Conservation (phyloP, 2,329 filamentous ascomycete genomes). For the Diaporthe destruens region DNA sequence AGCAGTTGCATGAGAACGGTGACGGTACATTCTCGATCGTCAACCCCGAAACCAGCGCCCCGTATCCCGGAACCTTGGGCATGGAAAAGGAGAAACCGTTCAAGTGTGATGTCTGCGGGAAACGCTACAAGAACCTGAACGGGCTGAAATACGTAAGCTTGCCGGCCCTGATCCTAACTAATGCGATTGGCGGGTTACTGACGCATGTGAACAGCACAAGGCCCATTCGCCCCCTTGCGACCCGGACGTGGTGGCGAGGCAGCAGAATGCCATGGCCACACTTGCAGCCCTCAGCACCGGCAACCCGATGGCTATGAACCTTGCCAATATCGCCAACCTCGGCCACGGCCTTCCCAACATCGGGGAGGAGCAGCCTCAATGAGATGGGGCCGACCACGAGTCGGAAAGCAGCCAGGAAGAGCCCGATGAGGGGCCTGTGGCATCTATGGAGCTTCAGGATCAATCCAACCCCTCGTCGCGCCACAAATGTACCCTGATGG, state of each 20-base stretch:
- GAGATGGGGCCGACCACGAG: constrained; percentile 43
- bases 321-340: constrained; percentile 52
- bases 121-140: constrained; percentile 99
- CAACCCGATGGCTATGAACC: constrained; percentile 50
- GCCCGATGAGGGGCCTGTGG: constrained; percentile 33
- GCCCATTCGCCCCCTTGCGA: constrained; percentile 91
- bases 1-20: constrained; percentile 95
- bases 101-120: constrained; percentile 95
- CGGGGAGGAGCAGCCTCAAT: constrained; percentile 55
- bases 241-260: constrained; percentile 73
- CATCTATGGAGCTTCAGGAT: constrained; percentile 36
- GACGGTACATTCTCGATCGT: constrained; percentile 99
- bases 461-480: constrained; percentile 36
- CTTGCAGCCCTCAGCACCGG: constrained; percentile 48
- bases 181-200: constrained; percentile 46
- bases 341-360: constrained; percentile 54
- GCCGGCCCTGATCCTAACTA: constrained; percentile 2
- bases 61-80: constrained; percentile 95
- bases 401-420: constrained; percentile 40
- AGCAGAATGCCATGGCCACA: constrained; percentile 52
- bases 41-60: constrained; percentile 92
- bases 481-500: constrained; percentile 41
- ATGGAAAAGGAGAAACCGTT: constrained; percentile 99
- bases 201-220: constrained; percentile 68
- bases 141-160: constrained; percentile 89